Evolutionary conservation across 805 yeast genomes (phyloP).

Genomic region (Suhomyces sp.): DNA sequence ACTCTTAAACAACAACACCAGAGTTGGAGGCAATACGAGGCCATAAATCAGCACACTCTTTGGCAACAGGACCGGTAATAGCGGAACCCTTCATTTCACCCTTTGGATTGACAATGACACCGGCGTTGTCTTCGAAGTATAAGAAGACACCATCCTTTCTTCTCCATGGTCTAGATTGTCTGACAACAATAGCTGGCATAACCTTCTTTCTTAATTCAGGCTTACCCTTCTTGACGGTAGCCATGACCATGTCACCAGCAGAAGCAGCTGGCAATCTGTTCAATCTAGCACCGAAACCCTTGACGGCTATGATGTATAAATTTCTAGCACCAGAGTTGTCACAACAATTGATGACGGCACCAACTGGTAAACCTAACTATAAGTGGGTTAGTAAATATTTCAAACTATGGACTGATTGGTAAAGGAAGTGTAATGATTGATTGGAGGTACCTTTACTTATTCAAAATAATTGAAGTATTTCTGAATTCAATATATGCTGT

Average conservation of each 20-base stretch:
- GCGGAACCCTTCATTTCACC: constrained; percentile 99
- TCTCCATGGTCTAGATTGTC: constrained; percentile 99
- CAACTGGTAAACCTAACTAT: constrained; percentile 98
- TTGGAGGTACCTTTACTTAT: too few species aligned
- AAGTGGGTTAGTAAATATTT: constrained; percentile 28
- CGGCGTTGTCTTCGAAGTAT: constrained; percentile 99
- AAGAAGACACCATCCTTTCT: constrained; percentile 99
- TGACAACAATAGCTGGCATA: constrained; percentile 99
- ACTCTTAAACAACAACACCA: constrained; percentile 95
- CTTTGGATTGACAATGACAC: constrained; percentile 99
- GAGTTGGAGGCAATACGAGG: constrained; percentile 99
- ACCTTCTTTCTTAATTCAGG: constrained; percentile 99
- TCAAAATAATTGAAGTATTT: too few species aligned
- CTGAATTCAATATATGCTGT: too few species aligned
- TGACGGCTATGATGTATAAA: constrained; percentile 97
- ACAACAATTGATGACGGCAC: constrained; percentile 99
- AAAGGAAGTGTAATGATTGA: too few species aligned
- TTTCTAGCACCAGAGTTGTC: constrained; percentile 99
- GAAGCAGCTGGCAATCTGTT: constrained; percentile 99
- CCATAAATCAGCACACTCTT: constrained; percentile 99
- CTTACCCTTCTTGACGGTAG: constrained; percentile 99
- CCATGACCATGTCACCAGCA: constrained; percentile 99
- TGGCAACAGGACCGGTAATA: constrained; percentile 99
- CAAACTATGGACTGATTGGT: not conserved
- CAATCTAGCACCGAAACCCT: constrained; percentile 99